phyloP scores from a whole-genome alignment of 768 basidiomycete genomes.

The Mycena epipterygia region DNA sequence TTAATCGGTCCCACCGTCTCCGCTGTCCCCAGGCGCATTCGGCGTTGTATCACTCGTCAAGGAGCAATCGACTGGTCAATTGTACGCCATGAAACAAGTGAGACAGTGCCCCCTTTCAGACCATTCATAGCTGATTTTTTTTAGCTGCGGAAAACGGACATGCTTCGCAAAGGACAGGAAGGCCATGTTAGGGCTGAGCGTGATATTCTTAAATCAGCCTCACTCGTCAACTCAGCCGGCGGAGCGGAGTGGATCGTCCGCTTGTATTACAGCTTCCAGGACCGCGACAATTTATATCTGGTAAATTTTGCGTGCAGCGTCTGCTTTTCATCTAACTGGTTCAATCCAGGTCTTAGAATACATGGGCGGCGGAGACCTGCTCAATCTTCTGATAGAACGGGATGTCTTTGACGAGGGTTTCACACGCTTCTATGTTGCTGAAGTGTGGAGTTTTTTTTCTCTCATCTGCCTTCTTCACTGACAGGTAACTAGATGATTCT shows the following conservation, averaged over 20 bases:
- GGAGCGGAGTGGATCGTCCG: slow-evolving; percentile 95
- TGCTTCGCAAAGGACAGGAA: slow-evolving; percentile 97
- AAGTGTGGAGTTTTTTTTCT: slow-evolving; percentile 62
- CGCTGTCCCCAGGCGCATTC: slow-evolving; percentile 79
- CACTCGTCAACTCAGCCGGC: slow-evolving; percentile 79
- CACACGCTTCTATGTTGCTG: slow-evolving; percentile 94
- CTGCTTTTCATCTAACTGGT: slow-evolving; percentile 47
- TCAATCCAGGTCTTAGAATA: slow-evolving; percentile 84
- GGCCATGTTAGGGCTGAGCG: slow-evolving; percentile 97
- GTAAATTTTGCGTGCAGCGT: slow-evolving; percentile 55
- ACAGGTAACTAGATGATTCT: slow-evolving; percentile 82
- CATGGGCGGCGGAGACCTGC: slow-evolving; percentile 97
- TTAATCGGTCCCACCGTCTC: slow-evolving; percentile 32
- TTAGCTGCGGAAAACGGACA: slow-evolving; percentile 88
- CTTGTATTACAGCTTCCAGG: slow-evolving; percentile 94
- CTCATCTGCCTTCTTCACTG: slow-evolving; percentile 33
- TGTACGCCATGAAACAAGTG: slow-evolving; percentile 99
- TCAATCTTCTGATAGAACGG: slow-evolving; percentile 94
- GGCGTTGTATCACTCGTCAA: slow-evolving; percentile 95
- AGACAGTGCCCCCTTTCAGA: slow-evolving; percentile 27
- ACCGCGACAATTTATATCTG: slow-evolving; percentile 94
- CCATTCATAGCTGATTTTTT: slow-evolving; percentile 34
- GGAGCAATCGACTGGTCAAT: slow-evolving; percentile 81
- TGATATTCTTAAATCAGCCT: slow-evolving; percentile 92
- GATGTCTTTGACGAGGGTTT: slow-evolving; percentile 94